A percentile compares a stretch with the other conserved stretches of the same genome.
These are phyloP conservation scores for Rhizoctonia solani DNA, from an alignment of 1,284 basidiomycete species.

Conservation along the genomic window DNA sequence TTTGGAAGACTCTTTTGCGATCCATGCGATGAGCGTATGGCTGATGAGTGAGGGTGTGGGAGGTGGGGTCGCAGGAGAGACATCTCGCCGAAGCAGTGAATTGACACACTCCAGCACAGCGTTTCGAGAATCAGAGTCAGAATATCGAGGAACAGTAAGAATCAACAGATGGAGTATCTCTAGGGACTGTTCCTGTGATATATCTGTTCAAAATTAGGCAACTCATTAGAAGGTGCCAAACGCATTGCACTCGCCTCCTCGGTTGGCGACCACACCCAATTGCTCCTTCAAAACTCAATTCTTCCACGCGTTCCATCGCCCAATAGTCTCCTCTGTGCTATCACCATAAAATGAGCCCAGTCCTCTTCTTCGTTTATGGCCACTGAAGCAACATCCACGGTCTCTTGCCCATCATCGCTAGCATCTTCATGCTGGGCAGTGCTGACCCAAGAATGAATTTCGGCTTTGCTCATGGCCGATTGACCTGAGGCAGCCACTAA, in stretches of 20 bases:
- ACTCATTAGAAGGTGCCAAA: background rate
- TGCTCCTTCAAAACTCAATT: constrained; percentile 65
- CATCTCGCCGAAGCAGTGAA: constrained; percentile 23
- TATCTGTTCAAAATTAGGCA: constrained; percentile 51
- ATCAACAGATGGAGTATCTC: constrained; percentile 76
- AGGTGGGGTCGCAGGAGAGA: constrained; percentile 3
- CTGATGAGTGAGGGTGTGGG: constrained; percentile 20
- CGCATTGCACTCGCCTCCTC: constrained; percentile 58
- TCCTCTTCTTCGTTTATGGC: constrained; percentile 43
- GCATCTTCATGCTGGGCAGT: constrained; percentile 42
- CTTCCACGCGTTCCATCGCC: constrained; percentile 59
- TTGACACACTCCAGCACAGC: constrained; percentile 58
- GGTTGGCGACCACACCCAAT: constrained; percentile 59
- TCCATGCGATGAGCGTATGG: constrained; percentile 27
- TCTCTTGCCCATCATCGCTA: constrained; percentile 43
- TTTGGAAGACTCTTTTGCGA: constrained; percentile 20
- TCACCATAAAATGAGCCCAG: constrained; percentile 60
- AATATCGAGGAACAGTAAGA: constrained; percentile 75
- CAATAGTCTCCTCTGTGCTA: constrained; percentile 56
- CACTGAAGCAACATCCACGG: constrained; percentile 9
- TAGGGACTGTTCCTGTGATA: constrained; percentile 63
- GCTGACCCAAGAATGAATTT: constrained; percentile 51
- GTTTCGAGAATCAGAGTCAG: constrained; percentile 68
- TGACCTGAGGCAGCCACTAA: constrained; percentile 28
- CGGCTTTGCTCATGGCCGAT: constrained; percentile 47